Base-by-base conservation (phyloP, 1,139 yeast species). In the Pneumocystis oryctolagi region DNA sequence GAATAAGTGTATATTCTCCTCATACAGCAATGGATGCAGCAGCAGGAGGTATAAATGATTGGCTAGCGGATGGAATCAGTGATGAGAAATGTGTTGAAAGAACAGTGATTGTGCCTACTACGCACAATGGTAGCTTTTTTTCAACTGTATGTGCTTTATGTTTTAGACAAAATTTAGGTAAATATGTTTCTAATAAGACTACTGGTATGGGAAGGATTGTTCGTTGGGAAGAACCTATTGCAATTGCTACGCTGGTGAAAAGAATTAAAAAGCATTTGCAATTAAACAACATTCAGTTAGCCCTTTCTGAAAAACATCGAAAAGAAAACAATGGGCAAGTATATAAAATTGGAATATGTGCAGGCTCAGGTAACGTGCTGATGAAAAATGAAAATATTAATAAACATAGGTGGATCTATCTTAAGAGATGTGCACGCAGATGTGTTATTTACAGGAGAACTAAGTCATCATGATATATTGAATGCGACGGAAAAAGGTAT, bases 11-110 rank as follows among this genome's bases (percentile, higher is more conserved):
- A 1, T 92, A 92, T 72, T 87, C 86, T 62, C 98, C 98, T 20
- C 99, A 94, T 71, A 90, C 98, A 0, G 92, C 97, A 0, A 87
- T 92, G 1, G 98, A 94, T 74, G 94, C 97, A 40, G 95, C 95
- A 12, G 74, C 75, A 20, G 89, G 87, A 12, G 98, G 98, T 32
- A 97, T 94, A 65, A 92, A 90, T 69, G 97, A 89, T 72, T 92
- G 95, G 85, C 77, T 92, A 57, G 87, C 82, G 0, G 82, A 81
- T 60, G 87, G 88, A 0, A 74, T 88, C 18, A 72, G 82, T 3
- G 69, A 70, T 1, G 72, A 71, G 4, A 60, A 64, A 1, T 69
- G 71, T 8, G 72, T 71, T 47, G 72, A 69, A 37, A 60, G 62
- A 30, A 61, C 65, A 56, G 64, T 72, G 6, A 47, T 47, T 47